Evolutionary conservation across 441 rosid genomes (phyloP).

Genomic region (Corymbia calophylla): DNA sequence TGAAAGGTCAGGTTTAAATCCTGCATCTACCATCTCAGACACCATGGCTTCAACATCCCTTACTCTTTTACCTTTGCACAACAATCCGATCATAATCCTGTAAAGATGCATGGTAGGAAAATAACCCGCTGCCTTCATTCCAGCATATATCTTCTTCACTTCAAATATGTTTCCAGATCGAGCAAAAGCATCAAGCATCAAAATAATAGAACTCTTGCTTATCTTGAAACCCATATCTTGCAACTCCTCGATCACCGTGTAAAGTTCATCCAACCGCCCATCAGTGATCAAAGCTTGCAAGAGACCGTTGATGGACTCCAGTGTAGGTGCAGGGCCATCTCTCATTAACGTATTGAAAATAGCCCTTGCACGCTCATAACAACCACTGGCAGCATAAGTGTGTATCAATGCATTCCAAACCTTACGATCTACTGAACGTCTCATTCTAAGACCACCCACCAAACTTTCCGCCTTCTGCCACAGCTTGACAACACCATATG

Average conservation of each 20-base stretch:
- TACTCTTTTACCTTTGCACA: slow-evolving; percentile 72
- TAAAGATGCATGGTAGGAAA: slow-evolving; percentile 94
- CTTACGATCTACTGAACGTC: slow-evolving; percentile 52
- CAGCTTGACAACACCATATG: slow-evolving; percentile 62
- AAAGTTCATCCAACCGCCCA: slow-evolving; percentile 82
- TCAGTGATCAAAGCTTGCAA: slow-evolving; percentile 76
- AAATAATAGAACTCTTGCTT: slow-evolving; percentile 85
- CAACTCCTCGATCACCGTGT: slow-evolving; percentile 77
- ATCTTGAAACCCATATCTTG: slow-evolving; percentile 95
- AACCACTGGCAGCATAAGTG: slow-evolving; percentile 87
- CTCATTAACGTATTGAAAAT: slow-evolving; percentile 86
- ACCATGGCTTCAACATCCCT: slow-evolving; percentile 90
- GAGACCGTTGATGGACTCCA: slow-evolving; percentile 77
- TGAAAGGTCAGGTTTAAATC: slow-evolving; percentile 77
- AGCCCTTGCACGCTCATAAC: slow-evolving; percentile 90
- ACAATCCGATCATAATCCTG: slow-evolving; percentile 65
- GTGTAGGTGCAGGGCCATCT: slow-evolving; percentile 93
- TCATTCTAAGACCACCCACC: slow-evolving; percentile 69
- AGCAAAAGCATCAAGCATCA: slow-evolving; percentile 91
- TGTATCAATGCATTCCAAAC: slow-evolving; percentile 87
- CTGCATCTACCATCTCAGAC: slow-evolving; percentile 86
- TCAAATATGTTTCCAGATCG: slow-evolving; percentile 73
- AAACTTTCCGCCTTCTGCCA: slow-evolving; percentile 93
- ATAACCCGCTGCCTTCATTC: slow-evolving; percentile 97
- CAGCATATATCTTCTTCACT: slow-evolving; percentile 85